Evolutionary conservation across 768 basidiomycete genomes (phyloP), one percentile per base, ranked within the genome.

Genomic region (Lepiota brunneoincarnata): DNA sequence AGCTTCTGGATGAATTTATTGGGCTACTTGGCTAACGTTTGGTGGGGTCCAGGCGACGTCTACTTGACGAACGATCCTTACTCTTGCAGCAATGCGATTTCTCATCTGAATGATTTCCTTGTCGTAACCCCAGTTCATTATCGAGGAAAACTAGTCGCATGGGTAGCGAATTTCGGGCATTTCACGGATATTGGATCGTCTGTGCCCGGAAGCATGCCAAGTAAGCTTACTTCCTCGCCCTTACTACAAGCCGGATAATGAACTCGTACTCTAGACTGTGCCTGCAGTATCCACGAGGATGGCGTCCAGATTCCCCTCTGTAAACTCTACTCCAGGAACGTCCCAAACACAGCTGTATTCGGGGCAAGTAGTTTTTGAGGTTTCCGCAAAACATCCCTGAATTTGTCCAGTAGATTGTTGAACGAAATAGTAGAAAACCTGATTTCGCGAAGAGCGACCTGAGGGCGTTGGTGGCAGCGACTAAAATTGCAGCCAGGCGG

Each of bases 11-110:
- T 34, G 5, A 39, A 15, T 18, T 20, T 9, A 31, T 18, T 35
- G 23, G 11, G 15, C 10, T 46, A 17, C n/a, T 49, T 24, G 18
- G 31, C 31, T 31, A 34, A n/a, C 38, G 21, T 51, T 28, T 4
- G 6, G 18, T 34, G 17, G n/a, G n/a, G 38, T 31, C 15, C n/a
- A 59, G 57, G 46, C 10, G 55, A 61, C 23, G 54, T 65, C 0
- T 68, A 66, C 49, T 42, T 68, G 18, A 67, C 66, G 14, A 68
- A 68, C n/a, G 67, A 68, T 46, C 66, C 65, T 20, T 67, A 65
- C 41, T 60, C 61, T 18, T 62, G 61, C 7, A 50, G 62, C 54
- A 63, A 60, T 23, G 66, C 64, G 4, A 68, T 68, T 18, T 67
- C 66, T 6, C 67, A 68, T 54, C 52, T 68, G 31, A 68, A 68